These are phyloP conservation scores for Chaetomiaceae sp. DNA, from an alignment of 2,329 filamentous ascomycete species.

Conservation along the genomic window DNA sequence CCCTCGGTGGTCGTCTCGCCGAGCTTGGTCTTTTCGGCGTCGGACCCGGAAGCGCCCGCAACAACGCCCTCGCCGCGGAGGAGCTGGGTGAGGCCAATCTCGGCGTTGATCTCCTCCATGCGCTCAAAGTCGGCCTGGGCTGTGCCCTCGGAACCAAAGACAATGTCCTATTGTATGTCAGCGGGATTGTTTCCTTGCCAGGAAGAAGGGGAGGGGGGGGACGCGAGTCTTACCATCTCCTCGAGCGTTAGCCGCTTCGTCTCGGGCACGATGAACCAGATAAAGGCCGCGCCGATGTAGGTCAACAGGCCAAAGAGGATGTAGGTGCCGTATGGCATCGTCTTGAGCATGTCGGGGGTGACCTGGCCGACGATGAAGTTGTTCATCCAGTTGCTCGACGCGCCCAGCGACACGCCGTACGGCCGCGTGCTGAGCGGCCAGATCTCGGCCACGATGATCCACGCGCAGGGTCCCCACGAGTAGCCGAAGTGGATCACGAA, in stretches of 20 bases:
- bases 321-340: constrained; percentile 66
- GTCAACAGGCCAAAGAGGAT: constrained; percentile 65
- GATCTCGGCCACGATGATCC: constrained; percentile 71
- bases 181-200: too few species aligned
- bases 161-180: constrained; percentile 57
- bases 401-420: constrained; percentile 66
- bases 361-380: constrained; percentile 64
- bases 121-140: constrained; percentile 63
- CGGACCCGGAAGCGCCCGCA: background rate
- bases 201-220: too few species aligned
- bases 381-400: constrained; percentile 61
- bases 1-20: background rate
- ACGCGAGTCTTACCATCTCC: constrained; percentile 47
- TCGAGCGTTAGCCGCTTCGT: constrained; percentile 60
- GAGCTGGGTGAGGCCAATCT: constrained; percentile 57
- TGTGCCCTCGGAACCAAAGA: constrained; percentile 63
- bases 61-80: constrained; percentile 25
- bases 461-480: constrained; percentile 68
- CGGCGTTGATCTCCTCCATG: constrained; percentile 67
- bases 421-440: constrained; percentile 67
- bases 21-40: constrained; percentile 14
- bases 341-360: constrained; percentile 61
- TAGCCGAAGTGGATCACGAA: constrained; percentile 73
- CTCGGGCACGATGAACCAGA: constrained; percentile 61
- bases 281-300: constrained; percentile 54